Conservation (phyloP, 331 rosid genomes). For the Erythrophleum ivorense region DNA sequence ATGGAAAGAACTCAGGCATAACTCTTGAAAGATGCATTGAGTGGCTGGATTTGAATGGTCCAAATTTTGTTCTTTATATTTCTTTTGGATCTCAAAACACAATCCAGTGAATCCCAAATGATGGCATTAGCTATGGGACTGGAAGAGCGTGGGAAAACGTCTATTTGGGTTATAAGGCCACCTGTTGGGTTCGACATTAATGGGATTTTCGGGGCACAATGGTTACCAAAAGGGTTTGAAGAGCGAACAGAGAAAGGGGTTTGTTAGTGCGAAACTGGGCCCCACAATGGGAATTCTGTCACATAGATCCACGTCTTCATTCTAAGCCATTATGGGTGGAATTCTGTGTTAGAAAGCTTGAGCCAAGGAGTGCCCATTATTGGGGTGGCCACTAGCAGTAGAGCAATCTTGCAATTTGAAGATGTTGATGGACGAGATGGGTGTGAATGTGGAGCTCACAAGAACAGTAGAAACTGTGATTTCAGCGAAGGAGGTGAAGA, state of each 20-base stretch:
- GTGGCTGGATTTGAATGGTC: constrained; percentile 55
- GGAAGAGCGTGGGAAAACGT: constrained; percentile 54
- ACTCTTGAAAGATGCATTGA: constrained; percentile 45
- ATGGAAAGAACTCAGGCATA: constrained; percentile 48
- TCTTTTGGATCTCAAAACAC: constrained; percentile 84
- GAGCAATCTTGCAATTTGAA: constrained; percentile 65
- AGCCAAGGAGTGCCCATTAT: constrained; percentile 67
- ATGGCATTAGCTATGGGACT: constrained; percentile 65
- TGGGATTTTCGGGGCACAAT: constrained; percentile 53
- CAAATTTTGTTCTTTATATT: constrained; percentile 56
- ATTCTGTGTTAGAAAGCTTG: constrained; percentile 60
- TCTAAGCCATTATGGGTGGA: constrained; percentile 23
- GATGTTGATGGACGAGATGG: constrained; percentile 74
- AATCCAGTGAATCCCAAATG: constrained; percentile 56
- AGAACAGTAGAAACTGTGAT: constrained; percentile 46
- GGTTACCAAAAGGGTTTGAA: constrained; percentile 64
- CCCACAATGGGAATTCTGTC: constrained; percentile 65
- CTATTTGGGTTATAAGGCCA: constrained; percentile 73
- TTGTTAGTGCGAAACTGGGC: constrained; percentile 67
- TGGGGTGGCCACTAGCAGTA: constrained; percentile 72
- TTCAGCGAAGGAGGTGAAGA: constrained; percentile 45
- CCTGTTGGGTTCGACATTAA: constrained; percentile 57
- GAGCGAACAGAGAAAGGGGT: constrained; percentile 51
- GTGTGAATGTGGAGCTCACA: constrained; percentile 57
- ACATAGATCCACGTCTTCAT: constrained; percentile 48